phyloP scores from a whole-genome alignment of 2,329 filamentous ascomycete genomes.

The Stachybotrys chlorohalonatus region DNA sequence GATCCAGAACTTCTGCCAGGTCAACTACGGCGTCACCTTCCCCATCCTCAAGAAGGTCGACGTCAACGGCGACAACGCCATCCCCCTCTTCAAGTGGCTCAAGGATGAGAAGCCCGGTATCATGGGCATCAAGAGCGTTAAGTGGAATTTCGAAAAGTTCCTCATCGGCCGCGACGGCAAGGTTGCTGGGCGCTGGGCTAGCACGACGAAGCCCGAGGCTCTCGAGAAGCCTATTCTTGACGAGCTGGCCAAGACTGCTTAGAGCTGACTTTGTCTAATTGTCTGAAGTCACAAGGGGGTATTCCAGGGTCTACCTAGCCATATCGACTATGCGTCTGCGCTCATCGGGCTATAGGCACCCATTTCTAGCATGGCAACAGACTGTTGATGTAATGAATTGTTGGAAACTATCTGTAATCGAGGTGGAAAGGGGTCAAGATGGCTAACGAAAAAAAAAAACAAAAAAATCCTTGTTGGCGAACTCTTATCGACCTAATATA shows the following conservation, averaged over 20 bases:
- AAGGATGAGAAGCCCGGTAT: constrained; percentile 69
- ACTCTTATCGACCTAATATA: too few species aligned
- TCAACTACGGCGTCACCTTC: constrained; percentile 90
- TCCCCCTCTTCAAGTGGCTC: constrained; percentile 71
- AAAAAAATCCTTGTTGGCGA: too few species aligned
- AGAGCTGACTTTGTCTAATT: constrained; percentile 5
- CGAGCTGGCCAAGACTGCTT: constrained; percentile 48
- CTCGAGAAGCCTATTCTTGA: constrained; percentile 69
- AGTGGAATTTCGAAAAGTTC: constrained; percentile 99
- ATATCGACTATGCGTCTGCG: too few species aligned
- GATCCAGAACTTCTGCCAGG: constrained; percentile 76
- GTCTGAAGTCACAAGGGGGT: too few species aligned
- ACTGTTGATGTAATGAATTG: too few species aligned
- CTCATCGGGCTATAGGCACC: too few species aligned
- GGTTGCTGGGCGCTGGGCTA: constrained; percentile 81
- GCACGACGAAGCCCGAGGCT: constrained; percentile 74
- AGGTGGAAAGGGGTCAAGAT: too few species aligned
- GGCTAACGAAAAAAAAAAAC: too few species aligned
- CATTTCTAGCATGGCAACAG: too few species aligned
- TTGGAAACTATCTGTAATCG: too few species aligned
- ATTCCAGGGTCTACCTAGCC: too few species aligned
- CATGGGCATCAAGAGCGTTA: constrained; percentile 80
- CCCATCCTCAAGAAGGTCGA: constrained; percentile 87
- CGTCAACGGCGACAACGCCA: constrained; percentile 79
- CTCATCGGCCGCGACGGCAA: constrained; percentile 76